A percentile compares a stretch with the other conserved stretches of the same genome.
Conservation (phyloP, 2,329 filamentous ascomycete genomes). For the Septoria petroselini region DNA sequence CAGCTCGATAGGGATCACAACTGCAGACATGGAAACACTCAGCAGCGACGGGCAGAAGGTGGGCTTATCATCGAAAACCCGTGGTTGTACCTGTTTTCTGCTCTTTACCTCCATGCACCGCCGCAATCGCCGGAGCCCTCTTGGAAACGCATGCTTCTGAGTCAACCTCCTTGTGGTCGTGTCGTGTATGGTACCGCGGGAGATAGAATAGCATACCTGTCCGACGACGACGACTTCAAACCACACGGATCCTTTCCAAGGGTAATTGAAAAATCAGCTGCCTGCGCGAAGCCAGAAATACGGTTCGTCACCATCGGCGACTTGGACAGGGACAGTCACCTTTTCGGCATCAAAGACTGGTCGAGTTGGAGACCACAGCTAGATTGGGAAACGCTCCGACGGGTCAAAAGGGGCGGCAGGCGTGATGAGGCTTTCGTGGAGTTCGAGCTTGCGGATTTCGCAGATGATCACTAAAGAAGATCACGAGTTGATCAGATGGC, state of each 20-base stretch:
- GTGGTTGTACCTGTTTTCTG: slow-evolving; percentile 4
- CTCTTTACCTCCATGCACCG: background rate
- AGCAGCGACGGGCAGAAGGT: background rate
- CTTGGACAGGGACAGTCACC: background rate
- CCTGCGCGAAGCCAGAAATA: background rate
- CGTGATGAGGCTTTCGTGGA: background rate
- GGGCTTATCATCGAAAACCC: background rate
- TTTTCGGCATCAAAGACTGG: background rate
- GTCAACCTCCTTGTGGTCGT: background rate
- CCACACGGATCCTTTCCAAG: too few species aligned
- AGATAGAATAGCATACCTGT: background rate
- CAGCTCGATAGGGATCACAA: too few species aligned
- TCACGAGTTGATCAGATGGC: too few species aligned
- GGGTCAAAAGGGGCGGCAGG: background rate
- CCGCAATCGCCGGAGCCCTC: background rate
- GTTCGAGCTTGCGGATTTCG: background rate
- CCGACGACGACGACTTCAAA: background rate
- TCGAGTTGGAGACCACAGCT: background rate
- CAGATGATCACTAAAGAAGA: too few species aligned
- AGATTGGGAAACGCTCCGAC: background rate
- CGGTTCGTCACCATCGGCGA: background rate
- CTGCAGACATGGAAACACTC: too few species aligned
- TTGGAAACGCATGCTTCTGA: slow-evolving; percentile 4
- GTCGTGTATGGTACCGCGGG: background rate
- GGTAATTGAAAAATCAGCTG: too few species aligned